These are phyloP conservation scores for Camptophora hylomeconis DNA, from an alignment of 2,329 filamentous ascomycete species.

Conservation along the genomic window DNA sequence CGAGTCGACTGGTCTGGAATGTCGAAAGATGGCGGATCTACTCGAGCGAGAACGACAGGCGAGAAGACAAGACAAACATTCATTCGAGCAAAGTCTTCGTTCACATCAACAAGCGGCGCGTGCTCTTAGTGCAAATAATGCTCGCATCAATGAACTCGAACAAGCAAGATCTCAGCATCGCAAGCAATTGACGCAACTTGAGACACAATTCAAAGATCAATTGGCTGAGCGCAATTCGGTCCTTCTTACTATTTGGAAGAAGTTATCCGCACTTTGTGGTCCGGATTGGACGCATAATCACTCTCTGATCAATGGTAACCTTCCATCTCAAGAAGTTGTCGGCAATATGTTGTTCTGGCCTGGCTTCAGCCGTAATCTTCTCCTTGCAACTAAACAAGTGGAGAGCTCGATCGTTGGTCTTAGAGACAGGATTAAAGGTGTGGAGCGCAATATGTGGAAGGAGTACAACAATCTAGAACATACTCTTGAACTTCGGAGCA, in stretches of 20 bases:
- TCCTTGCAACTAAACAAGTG: conserved; percentile 75
- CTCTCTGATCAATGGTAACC: conserved; percentile 72
- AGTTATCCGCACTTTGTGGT: conserved; percentile 73
- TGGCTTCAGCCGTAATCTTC: conserved; percentile 78
- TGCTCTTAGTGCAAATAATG: conserved; percentile 73
- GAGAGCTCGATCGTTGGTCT: conserved; percentile 69
- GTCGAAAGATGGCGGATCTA: conserved; percentile 68
- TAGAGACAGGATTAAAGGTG: conserved; percentile 62
- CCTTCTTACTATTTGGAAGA: conserved; percentile 79
- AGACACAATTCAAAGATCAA: conserved; percentile 74
- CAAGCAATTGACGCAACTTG: conserved; percentile 60
- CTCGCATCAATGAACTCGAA: conserved; percentile 76
- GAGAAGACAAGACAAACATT: conserved; percentile 73
- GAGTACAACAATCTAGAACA: conserved; percentile 81
- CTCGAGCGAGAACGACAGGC: conserved; percentile 81
- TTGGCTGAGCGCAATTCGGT: conserved; percentile 80
- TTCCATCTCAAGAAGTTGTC: conserved; percentile 76
- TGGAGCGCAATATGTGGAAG: conserved; percentile 83
- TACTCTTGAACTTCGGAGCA: conserved; percentile 63
- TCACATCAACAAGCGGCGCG: conserved; percentile 78
- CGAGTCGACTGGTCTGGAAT: conserved; percentile 78
- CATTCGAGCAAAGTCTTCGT: conserved; percentile 79
- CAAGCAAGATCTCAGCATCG: conserved; percentile 63
- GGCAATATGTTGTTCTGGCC: conserved; percentile 62
- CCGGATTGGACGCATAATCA: conserved; percentile 86